Evolutionary conservation across 2,329 filamentous ascomycete genomes (phyloP), one percentile per base, ranked within the genome.

Genomic region (Ceratocystis cubensis): DNA sequence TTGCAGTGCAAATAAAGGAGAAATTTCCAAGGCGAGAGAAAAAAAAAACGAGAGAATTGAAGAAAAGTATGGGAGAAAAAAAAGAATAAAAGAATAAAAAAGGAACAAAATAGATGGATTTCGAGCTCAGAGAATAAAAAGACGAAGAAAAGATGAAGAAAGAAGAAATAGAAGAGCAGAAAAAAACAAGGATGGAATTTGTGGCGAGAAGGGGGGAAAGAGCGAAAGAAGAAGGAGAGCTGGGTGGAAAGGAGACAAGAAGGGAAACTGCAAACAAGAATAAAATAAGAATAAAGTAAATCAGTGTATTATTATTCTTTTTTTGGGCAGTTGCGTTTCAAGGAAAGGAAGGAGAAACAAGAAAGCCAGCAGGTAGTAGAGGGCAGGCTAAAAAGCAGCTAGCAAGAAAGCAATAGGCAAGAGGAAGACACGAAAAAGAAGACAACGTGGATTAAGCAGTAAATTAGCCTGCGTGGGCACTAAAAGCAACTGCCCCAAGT

Each of bases 181-280:
- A 65, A 59, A 28, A 45, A 63, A 44, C 45, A 66, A 63, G 28
- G 33, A 63, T 30, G 45, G 44, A 61, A 63, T 25, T 50, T 45
- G 30, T 61, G 65, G 46, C 37, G 30, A 63, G 45, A 20, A 25
- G 57, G 25, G 25, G 33, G 17, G 41, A 28, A 41, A 61, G 25
- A 50, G 50, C 3, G 59, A 30, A 63, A 45, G 45, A 59, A 59
- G 37, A 33, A 15, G 45, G 45, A 66, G 41, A 41, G n/a, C 48
- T 7, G 28, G 45, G 41, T 28, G 44, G 53, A 57, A 6, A 61
- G 33, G 28, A 61, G 57, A 61, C 17, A 37, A 41, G 41, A 37
- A 56, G 50, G 63, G 46, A 28, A 65, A 44, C 46, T 30, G 65
- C 17, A 62, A 57, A 62, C 33, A 57, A 25, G 30, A 30, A 41